Evolutionary conservation across 345 rosid genomes (phyloP).

Genomic region (Boechera divaricarpa): DNA sequence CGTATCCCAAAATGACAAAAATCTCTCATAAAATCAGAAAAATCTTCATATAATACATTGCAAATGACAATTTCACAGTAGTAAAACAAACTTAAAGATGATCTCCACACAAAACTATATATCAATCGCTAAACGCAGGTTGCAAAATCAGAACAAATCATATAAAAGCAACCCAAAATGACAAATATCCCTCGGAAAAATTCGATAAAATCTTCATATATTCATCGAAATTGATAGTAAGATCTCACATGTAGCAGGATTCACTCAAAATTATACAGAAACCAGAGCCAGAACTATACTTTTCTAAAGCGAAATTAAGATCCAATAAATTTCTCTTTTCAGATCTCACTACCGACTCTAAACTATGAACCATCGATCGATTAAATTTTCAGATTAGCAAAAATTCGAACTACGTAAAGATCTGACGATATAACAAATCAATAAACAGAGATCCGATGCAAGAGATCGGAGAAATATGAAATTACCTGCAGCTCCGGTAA

Average conservation of each 20-base stretch:
- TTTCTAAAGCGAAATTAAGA: neutral
- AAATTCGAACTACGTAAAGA: slow-evolving; percentile 1
- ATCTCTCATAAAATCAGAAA: neutral
- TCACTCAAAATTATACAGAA: slow-evolving; percentile 4
- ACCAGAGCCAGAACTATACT: neutral
- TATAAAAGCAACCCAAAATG: neutral
- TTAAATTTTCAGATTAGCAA: neutral
- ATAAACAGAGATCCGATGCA: neutral
- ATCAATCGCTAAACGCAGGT: neutral
- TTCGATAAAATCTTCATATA: neutral
- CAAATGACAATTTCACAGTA: no score
- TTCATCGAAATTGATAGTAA: neutral
- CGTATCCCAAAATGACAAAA: neutral
- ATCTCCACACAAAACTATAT: no score
- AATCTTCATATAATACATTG: neutral
- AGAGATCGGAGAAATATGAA: slow-evolving; percentile 7
- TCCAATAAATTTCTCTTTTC: neutral
- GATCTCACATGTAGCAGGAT: slow-evolving; percentile 7
- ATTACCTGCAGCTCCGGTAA: slow-evolving; percentile 97
- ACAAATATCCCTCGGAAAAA: neutral
- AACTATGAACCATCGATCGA: neutral
- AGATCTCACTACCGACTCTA: neutral
- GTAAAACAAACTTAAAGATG: neutral
- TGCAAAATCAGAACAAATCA: neutral
- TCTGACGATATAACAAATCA: slow-evolving; percentile 23